Base-by-base conservation (phyloP, 2,329 filamentous ascomycete genomes). In the Gaeumannomyces tritici region DNA sequence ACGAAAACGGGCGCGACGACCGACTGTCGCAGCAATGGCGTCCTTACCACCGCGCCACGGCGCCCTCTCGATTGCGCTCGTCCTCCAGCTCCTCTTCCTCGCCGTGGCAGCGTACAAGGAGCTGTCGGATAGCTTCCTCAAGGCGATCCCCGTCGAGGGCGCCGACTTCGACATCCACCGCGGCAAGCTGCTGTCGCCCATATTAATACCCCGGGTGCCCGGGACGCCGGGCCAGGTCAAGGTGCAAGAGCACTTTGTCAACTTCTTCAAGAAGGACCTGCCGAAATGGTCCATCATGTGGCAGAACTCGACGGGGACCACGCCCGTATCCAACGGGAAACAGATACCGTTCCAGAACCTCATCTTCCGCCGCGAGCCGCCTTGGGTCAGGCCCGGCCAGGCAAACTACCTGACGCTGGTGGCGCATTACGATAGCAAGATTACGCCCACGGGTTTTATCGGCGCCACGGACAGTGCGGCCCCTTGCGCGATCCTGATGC, bases 391-490 rank as follows among this genome's bases (percentile, higher is more conserved):
- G 54, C 76, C 80, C 0, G 91, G 91, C 0, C 84, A 92, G 70
- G 84, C 89, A 18, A 88, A 88, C 60, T 77, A 89, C 61, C 76
- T 96, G 67, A 91, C 89, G 4, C 78, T 96, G 59, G 91, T 91
- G 11, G 91, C 91, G 42, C 91, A 96, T 71, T 96, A 93, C 72
- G 91, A 96, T 70, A 89, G 85, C 72, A 91, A 91, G 75, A 78
- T 88, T 58, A 78, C 78, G 21, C 90, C 90, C 0, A 72, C 84
- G 60, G 90, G 88, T 0, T 96, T 95, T 70, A 89, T 96, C 60
- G 91, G 91, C 1, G 91, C 91, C 0, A 93, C 86, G 18, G 91
- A 96, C 71, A 91, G 89, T 66, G 91, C 91, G 0, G 91, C 85
- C 12, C 90, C 91, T 24, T 95, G 90, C 72, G 91, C 91, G 0